These are phyloP conservation scores for Aspergillus indologenus DNA, from an alignment of 495 filamentous ascomycete genomes.

Conservation along the genomic window DNA sequence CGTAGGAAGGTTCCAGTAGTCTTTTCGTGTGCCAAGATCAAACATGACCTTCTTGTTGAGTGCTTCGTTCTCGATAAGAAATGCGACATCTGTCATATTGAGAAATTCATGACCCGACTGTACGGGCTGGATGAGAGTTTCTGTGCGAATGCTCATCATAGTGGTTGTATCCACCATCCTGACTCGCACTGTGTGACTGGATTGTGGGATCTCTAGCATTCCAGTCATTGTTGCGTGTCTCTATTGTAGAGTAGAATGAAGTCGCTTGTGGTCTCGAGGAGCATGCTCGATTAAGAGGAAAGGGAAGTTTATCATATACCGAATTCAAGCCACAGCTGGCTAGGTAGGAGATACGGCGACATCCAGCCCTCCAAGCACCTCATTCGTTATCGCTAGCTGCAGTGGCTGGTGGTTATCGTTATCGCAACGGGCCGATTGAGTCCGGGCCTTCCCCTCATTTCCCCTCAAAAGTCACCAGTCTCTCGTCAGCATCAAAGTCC, in stretches of 20 bases:
- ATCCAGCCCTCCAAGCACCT: background rate
- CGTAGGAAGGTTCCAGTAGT: constrained; percentile 29
- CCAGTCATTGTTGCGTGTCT: background rate
- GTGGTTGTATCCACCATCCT: constrained; percentile 36
- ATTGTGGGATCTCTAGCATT: constrained; percentile 6
- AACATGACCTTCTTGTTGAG: constrained; percentile 29
- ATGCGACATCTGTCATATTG: constrained; percentile 35
- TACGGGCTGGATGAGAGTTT: constrained; percentile 33
- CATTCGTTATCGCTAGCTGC: background rate
- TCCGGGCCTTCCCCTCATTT: background rate
- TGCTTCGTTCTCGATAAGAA: constrained; percentile 31
- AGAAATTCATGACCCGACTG: constrained; percentile 32
- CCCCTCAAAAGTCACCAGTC: no score
- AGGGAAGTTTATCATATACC: no score
- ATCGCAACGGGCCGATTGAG: background rate
- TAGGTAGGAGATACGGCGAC: background rate
- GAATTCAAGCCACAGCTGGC: background rate
- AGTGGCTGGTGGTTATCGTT: background rate
- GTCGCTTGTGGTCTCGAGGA: background rate
- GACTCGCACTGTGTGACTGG: constrained; percentile 29
- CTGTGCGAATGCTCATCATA: constrained; percentile 26
- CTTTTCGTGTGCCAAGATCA: constrained; percentile 27
- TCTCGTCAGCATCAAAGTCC: no score
- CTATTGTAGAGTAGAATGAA: background rate
- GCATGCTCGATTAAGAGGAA: no score